Base-by-base conservation (phyloP, 139 green algal genomes). In the Zygnema cylindricum region DNA sequence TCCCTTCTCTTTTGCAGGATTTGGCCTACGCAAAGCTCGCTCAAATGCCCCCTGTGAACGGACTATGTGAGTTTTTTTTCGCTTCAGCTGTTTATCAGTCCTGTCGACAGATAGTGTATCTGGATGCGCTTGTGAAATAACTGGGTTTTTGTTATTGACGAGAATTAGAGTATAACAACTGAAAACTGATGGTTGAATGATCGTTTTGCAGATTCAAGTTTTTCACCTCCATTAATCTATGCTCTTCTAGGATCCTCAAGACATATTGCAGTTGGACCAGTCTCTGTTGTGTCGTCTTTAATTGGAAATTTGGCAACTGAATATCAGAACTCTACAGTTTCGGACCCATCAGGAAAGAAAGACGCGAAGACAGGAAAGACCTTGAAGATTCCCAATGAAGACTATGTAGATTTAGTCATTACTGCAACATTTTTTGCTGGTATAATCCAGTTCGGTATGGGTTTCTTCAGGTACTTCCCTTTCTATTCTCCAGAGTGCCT, bases 381-480 rank as follows among this genome's bases (percentile, higher is more conserved):
- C 0, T 69, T 36, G 81, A 87, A 69, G n/a, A 54, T 69, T 40
- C 49, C 75, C 49, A 55, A 55, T 21, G 35, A 39, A n/a, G 54
- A 77, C 32, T 92, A 92, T 43, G 33, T 90, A 1, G 36, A 92
- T n/a, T 38, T 92, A 7, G 87, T 55, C 33, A 84, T 92, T 54
- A 86, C 77, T n/a, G 11, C 42, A 33, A 92, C 88, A 1, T 92
- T 92, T 71, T 92, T 92, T 43, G 55, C 87, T 30, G 88, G 88
- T 1, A 55, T 92, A 43, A 81, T 90, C 30, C 88, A 92, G 87
- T 25, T 84, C 0, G 88, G 36, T 1, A 55, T 92, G 43, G 88
- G 86, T 77, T 71, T 92, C 40, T 42, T 92, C 55, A 82, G 86
- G 85, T 92, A 16, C 7, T 7, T 63, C n/a, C n/a, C n/a, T n/a